Evolutionary conservation across 306 rosid genomes (phyloP).

Genomic region (Quercus bicolor): DNA sequence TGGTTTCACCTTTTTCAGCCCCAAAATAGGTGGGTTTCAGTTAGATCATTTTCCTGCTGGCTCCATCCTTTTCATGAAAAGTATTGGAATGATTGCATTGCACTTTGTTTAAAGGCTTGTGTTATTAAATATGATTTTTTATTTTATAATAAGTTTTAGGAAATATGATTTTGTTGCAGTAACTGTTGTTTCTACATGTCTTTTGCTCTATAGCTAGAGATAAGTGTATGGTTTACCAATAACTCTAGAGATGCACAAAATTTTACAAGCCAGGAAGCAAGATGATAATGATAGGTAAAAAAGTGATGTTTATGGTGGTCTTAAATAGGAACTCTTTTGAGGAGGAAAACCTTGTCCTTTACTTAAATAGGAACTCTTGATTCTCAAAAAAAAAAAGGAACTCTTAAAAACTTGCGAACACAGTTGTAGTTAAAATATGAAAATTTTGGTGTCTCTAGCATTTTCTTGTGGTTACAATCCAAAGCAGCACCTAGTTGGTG

Average conservation of each 20-base stretch:
- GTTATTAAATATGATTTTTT: no score
- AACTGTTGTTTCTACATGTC: background rate
- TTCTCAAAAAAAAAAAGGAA: no score
- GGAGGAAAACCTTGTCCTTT: no score
- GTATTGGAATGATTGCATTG: background rate
- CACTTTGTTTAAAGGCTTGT: background rate
- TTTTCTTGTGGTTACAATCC: background rate
- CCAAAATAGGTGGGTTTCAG: background rate
- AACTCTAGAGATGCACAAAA: no score
- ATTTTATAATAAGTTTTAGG: background rate
- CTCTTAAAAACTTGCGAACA: no score
- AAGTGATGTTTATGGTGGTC: no score
- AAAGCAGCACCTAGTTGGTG: background rate
- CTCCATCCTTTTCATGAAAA: background rate
- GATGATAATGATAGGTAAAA: no score
- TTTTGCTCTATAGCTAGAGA: background rate
- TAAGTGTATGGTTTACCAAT: background rate
- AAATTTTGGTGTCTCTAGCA: no score
- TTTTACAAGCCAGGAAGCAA: no score
- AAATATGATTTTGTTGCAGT: background rate
- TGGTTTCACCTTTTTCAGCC: background rate
- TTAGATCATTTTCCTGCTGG: background rate
- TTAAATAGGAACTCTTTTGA: no score
- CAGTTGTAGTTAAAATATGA: no score
- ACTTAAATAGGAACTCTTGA: no score